phyloP scores from a whole-genome alignment of 176 grass and related monocot species.

The Tuctoria greenei region DNA sequence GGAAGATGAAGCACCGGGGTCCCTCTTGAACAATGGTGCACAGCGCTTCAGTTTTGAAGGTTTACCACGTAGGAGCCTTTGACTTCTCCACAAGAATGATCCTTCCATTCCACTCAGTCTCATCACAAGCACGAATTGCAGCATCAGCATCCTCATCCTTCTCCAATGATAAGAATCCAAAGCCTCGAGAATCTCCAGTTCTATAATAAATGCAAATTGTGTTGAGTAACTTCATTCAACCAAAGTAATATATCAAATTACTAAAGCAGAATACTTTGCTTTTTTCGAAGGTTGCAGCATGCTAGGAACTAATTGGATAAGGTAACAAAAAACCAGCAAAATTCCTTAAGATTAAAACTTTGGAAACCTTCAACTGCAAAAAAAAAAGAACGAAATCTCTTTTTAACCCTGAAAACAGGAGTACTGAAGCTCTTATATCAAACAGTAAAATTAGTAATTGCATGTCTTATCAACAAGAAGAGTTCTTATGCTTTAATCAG shows the following conservation, averaged over 20 bases:
- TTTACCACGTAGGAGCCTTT: conserved; percentile 61
- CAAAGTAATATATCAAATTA: conserved; percentile 23
- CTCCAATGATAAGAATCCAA: conserved; percentile 79
- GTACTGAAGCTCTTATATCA: conserved; percentile 1
- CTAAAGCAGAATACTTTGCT: neutral
- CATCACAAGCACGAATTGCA: conserved; percentile 79
- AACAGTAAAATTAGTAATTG: neutral
- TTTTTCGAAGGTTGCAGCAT: neutral
- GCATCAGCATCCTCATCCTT: conserved; percentile 89
- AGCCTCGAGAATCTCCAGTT: conserved; percentile 80
- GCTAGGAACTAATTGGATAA: neutral
- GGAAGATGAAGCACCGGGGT: conserved; percentile 35
- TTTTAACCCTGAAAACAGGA: neutral
- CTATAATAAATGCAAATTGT: conserved; percentile 40
- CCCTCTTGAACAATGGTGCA: neutral
- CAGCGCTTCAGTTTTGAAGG: conserved; percentile 10
- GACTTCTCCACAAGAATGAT: conserved; percentile 95
- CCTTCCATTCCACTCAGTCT: conserved; percentile 80
- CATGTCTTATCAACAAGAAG: too few relatives aligned
- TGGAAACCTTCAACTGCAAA: neutral
- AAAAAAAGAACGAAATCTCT: neutral
- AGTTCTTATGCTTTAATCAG: too few relatives aligned
- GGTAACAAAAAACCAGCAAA: neutral
- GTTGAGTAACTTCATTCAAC: conserved; percentile 32
- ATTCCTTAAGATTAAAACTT: neutral